Evolutionary conservation across 108 stramenopile species (phyloP).

Genomic region (Cyclotella cryptica): DNA sequence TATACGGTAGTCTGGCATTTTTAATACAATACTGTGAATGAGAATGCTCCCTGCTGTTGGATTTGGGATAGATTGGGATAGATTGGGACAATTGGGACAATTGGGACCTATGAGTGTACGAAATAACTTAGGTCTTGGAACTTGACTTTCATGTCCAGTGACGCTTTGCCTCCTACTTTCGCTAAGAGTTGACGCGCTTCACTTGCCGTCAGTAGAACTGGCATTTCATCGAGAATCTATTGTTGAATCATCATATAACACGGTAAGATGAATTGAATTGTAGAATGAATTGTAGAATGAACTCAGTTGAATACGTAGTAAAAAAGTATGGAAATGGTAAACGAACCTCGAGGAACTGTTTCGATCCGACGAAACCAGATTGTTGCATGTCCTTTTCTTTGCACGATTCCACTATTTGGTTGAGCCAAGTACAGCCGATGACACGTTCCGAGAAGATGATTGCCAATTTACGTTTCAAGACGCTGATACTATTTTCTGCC

Average conservation of each 20-base stretch:
- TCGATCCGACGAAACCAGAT: slow-evolving; percentile 7
- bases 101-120: neutral
- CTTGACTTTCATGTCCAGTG: neutral
- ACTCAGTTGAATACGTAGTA: too few species aligned
- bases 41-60: too few species aligned
- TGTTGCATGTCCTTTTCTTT: slow-evolving; percentile 1
- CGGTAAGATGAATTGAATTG: neutral
- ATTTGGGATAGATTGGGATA: too few species aligned
- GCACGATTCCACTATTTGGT: slow-evolving; percentile 12
- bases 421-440: slow-evolving; percentile 1
- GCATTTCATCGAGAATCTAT: slow-evolving; percentile 13
- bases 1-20: too few species aligned
- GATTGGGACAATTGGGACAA: too few species aligned
- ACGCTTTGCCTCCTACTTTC: slow-evolving; percentile 1
- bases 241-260: neutral
- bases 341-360: slow-evolving; percentile 6
- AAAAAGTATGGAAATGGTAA: neutral
- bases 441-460: slow-evolving; percentile 5
- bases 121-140: neutral
- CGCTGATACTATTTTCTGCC: too few species aligned
- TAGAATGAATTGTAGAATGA: too few species aligned
- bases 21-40: too few species aligned
- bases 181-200: slow-evolving; percentile 4
- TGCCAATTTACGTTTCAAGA: slow-evolving; percentile 1
- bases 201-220: slow-evolving; percentile 3